Conservation (phyloP, 306 rosid species). For the Cicer yamashitae region DNA sequence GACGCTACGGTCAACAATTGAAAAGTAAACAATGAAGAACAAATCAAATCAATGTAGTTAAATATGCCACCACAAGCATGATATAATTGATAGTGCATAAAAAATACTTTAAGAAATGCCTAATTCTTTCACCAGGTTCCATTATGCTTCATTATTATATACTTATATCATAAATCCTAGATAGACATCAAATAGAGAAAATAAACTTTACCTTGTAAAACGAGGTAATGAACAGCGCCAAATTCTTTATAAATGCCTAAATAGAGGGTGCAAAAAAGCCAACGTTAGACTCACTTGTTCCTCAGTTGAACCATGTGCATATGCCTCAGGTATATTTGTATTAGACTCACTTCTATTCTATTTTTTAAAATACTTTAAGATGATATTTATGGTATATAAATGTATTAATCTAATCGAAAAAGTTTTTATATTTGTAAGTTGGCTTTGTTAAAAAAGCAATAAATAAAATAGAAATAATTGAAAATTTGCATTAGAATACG, state of each 20-base stretch:
- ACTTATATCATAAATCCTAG: too few relatives aligned
- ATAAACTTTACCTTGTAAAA: slow-evolving; percentile 70
- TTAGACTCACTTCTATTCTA: slow-evolving; percentile 20
- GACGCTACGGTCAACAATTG: neutral
- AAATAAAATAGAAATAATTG: too few relatives aligned
- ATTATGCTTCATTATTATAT: too few relatives aligned
- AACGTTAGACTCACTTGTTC: slow-evolving; percentile 69
- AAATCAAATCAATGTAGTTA: neutral
- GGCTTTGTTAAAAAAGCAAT: too few relatives aligned
- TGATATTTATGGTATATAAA: too few relatives aligned
- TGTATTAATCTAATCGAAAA: too few relatives aligned
- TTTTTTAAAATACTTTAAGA: too few relatives aligned
- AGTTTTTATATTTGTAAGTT: too few relatives aligned
- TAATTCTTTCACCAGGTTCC: too few relatives aligned
- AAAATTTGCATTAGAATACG: too few relatives aligned
- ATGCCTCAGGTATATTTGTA: slow-evolving; percentile 90
- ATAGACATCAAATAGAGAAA: neutral
- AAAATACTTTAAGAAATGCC: too few relatives aligned
- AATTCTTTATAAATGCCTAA: slow-evolving; percentile 91
- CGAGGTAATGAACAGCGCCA: slow-evolving; percentile 94
- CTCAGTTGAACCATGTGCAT: slow-evolving; percentile 82
- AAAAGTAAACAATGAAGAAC: neutral
- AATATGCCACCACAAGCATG: slow-evolving; percentile 15
- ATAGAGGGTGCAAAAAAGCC: slow-evolving; percentile 1
- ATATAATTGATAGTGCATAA: neutral